Conservation (phyloP, 306 rosid species). For the Rubus idaeus region DNA sequence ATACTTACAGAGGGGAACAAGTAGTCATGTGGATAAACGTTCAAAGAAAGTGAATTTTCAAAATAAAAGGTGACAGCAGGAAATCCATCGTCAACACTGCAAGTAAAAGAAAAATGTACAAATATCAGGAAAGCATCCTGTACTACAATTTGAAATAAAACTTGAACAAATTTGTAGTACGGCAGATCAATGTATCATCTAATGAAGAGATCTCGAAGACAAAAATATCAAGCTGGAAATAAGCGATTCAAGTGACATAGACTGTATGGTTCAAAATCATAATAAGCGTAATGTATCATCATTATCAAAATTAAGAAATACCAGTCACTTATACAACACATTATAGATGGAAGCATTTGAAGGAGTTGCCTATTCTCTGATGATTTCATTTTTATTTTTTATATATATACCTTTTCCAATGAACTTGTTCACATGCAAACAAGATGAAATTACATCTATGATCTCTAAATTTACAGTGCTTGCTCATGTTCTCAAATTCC, state of each 20-base stretch:
- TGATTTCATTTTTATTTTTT: too few species aligned
- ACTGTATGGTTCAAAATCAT: not conserved
- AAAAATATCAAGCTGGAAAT: not conserved
- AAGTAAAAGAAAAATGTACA: constrained; percentile 30
- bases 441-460: not conserved
- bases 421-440: constrained; percentile 2
- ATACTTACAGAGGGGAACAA: constrained; percentile 77
- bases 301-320: constrained; percentile 17
- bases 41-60: constrained; percentile 78
- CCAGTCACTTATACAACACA: not conserved
- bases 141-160: constrained; percentile 18
- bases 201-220: constrained; percentile 1
- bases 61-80: constrained; percentile 79
- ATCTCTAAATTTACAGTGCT: not conserved
- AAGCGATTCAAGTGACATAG: not conserved
- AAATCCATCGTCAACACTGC: constrained; percentile 92
- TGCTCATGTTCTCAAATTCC: not conserved
- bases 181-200: constrained; percentile 14
- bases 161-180: constrained; percentile 18
- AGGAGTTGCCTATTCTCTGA: constrained; percentile 5
- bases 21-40: constrained; percentile 93
- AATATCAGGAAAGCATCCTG: constrained; percentile 16
- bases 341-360: constrained; percentile 12
- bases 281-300: constrained; percentile 11
- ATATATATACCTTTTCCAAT: constrained; percentile 7